Evolutionary conservation across 2,329 filamentous ascomycete species (phyloP).

Genomic region (Botrytis tulipae): DNA sequence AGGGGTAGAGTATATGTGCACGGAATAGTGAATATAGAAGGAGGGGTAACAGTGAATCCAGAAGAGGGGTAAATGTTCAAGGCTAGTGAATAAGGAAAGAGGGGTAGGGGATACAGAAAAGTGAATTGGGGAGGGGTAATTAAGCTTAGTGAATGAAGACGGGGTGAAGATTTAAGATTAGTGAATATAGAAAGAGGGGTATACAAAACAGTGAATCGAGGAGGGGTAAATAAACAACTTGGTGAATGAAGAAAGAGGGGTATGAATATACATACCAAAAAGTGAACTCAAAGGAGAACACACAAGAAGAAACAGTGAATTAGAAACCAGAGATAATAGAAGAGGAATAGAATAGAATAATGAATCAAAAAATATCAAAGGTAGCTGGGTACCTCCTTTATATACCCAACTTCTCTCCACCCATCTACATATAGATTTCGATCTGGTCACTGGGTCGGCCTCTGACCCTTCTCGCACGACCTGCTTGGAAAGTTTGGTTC

Average conservation of each 20-base stretch:
- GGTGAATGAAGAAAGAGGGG: too few relatives aligned
- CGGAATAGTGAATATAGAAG: background rate
- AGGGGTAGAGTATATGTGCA: too few relatives aligned
- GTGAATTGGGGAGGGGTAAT: too few relatives aligned
- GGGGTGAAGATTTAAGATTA: fast-evolving
- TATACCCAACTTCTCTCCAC: background rate
- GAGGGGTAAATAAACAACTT: too few relatives aligned
- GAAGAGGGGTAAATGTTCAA: background rate
- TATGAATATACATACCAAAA: background rate
- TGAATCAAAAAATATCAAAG: background rate
- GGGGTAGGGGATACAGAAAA: too few relatives aligned
- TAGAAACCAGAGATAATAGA: background rate
- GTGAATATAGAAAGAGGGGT: background rate
- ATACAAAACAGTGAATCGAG: too few relatives aligned
- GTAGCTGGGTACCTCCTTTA: background rate
- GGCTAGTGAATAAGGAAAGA: background rate
- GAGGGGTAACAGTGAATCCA: background rate
- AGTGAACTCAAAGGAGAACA: background rate
- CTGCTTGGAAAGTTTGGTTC: background rate
- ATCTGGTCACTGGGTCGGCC: background rate
- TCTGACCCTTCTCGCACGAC: background rate
- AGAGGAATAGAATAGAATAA: background rate
- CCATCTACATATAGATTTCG: background rate
- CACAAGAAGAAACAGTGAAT: background rate
- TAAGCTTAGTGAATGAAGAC: background rate